Evolutionary conservation across 495 filamentous ascomycete genomes (phyloP).

Genomic region (Penicillium subrubescens): DNA sequence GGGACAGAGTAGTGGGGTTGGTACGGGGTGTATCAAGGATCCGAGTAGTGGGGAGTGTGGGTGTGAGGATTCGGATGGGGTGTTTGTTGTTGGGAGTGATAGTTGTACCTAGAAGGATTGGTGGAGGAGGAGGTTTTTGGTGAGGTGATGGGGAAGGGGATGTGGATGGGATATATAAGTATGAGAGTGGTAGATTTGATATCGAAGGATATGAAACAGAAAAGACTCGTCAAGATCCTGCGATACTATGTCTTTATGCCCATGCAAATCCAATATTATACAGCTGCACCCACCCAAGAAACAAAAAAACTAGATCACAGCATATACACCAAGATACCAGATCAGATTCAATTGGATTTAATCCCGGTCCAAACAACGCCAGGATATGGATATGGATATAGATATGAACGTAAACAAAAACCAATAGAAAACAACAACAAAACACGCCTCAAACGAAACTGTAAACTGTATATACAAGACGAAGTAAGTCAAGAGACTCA

Average conservation of each 20-base stretch:
- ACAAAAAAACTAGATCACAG: not conserved
- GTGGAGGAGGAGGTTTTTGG: not conserved
- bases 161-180: too few species aligned
- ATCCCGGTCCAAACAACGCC: conserved; percentile 8
- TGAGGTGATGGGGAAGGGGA: not conserved
- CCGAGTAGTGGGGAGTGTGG: conserved; percentile 38
- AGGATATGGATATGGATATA: conserved; percentile 9
- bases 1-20: conserved; percentile 29
- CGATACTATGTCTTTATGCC: not conserved
- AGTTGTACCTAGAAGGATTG: conserved; percentile 25
- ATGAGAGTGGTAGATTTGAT: too few species aligned
- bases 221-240: not conserved
- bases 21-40: conserved; percentile 37
- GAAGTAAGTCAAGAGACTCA: not conserved
- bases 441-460: not conserved
- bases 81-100: conserved; percentile 31
- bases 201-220: too few species aligned
- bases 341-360: not conserved
- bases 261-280: not conserved
- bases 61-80: conserved; percentile 42
- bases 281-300: not conserved
- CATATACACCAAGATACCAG: not conserved
- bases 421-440: not conserved
- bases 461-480: conserved; percentile 3
- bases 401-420: not conserved